Evolutionary conservation across 2,329 filamentous ascomycete genomes (phyloP).

Genomic region (Ophiocordyceps camponoti-leonardi): DNA sequence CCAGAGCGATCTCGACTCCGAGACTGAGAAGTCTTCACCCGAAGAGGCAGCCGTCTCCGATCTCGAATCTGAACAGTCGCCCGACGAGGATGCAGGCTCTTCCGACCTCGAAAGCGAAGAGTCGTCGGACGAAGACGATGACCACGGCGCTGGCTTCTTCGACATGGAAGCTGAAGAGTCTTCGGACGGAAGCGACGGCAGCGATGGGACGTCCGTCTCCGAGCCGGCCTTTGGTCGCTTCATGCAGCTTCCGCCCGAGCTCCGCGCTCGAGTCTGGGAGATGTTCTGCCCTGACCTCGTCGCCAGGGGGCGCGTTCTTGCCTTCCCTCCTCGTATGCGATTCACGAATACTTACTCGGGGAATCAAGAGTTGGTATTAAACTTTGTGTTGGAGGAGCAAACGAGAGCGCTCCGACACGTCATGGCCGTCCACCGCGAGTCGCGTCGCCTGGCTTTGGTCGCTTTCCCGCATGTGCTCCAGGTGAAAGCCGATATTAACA

Average conservation of each 20-base stretch:
- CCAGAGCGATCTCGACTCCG: neutral
- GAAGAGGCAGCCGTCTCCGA: no score
- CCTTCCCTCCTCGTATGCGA: no score
- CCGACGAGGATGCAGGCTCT: no score
- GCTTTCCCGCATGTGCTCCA: slow-evolving; percentile 15
- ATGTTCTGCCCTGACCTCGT: slow-evolving; percentile 13
- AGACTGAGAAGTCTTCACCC: no score
- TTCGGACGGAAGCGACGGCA: neutral
- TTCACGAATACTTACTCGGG: no score
- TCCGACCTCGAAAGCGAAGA: no score
- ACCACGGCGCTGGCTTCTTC: neutral
- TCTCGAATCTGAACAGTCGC: no score
- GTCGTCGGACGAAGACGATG: neutral
- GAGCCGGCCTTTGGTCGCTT: slow-evolving; percentile 8
- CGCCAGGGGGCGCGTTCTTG: slow-evolving; percentile 7
- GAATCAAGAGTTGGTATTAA: no score
- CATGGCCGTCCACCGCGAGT: slow-evolving; percentile 17
- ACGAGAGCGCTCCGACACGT: slow-evolving; percentile 13
- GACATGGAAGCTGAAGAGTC: slow-evolving; percentile 5
- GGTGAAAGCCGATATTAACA: slow-evolving; percentile 6
- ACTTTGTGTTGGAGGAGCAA: slow-evolving; percentile 7
- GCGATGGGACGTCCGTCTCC: neutral
- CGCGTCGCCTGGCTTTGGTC: slow-evolving; percentile 14
- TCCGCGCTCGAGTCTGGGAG: slow-evolving; percentile 16
- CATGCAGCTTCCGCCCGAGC: slow-evolving; percentile 13